A percentile compares a stretch with the other conserved stretches of the same genome.
Conservation (phyloP, 495 filamentous ascomycete species). For the Corynascus novoguineensis region DNA sequence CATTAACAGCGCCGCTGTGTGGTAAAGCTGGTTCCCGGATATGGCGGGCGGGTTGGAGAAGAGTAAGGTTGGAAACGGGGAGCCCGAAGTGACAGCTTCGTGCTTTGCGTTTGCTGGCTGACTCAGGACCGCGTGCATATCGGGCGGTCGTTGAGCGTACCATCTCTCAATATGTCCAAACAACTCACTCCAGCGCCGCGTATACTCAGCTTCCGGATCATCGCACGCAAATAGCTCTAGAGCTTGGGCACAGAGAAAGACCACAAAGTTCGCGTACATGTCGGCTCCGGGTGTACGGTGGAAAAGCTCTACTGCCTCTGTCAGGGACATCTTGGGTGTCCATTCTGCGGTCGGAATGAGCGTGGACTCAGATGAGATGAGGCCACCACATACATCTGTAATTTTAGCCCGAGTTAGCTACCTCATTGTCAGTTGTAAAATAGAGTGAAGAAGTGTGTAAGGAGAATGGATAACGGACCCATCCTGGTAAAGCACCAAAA, state of each 20-base stretch:
- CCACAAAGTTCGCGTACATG: conserved; percentile 1
- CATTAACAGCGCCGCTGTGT: background rate
- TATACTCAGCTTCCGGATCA: background rate
- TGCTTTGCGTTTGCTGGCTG: background rate
- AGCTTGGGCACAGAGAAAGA: background rate
- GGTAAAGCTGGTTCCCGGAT: conserved; percentile 4
- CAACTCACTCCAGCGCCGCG: background rate
- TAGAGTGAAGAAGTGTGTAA: too few relatives aligned
- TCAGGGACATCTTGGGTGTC: conserved; percentile 1
- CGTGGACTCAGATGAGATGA: background rate
- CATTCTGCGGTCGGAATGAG: background rate
- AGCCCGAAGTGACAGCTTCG: background rate
- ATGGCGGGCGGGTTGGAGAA: conserved; percentile 5
- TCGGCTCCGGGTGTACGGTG: background rate
- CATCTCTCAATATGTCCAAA: background rate
- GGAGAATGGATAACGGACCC: background rate
- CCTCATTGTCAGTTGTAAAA: too few relatives aligned
- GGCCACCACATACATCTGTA: background rate
- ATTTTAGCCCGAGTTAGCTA: too few relatives aligned
- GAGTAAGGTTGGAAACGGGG: background rate
- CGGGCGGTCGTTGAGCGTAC: background rate
- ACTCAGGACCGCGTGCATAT: conserved; percentile 1
- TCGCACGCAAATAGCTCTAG: conserved; percentile 1
- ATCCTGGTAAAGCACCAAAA: conserved; percentile 5
- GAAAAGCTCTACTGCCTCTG: background rate